Base-by-base conservation (phyloP, 1,139 yeast genomes). In the Blastobotrys apis region DNA sequence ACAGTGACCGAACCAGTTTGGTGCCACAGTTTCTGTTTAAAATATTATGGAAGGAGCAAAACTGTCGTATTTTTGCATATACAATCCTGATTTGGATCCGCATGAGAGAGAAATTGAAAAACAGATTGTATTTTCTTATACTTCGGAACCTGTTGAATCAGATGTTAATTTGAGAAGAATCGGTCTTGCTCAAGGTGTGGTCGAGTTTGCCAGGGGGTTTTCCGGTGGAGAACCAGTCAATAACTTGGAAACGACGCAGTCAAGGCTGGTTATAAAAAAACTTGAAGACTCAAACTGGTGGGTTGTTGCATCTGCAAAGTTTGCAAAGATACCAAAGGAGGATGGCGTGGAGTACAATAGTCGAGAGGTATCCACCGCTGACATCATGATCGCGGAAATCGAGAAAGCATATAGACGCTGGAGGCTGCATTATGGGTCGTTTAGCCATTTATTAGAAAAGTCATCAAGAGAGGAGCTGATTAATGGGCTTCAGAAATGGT, bases 101-200 rank as follows among this genome's bases (percentile, higher is more conserved):
- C 46, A 47, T 3, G 64, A 55, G 26, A 51, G 49, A 19, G 41
- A 53, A 8, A 47, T 61, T 5, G 52, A 55, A 20, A 52, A 58
- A 30, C 64, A 61, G 47, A 50, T 61, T 19, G 58, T 60, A 30
- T 59, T 56, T 39, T 58, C 55, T 43, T 54, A 58, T 44, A 53
- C 52, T 9, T 44, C 44, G 8, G 49, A 51, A 3, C 44, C 41
- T 1, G 46, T 53, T 15, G 51, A 53, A 1, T 37, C 49, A 17
- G 53, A 57, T 27, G 47, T 49, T 20, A 53, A 56, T 38, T 51
- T 60, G 13, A 44, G 61, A 22, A 55, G 59, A 27, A 55, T 61
- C 15, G 65, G 65, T 1, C 49, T 61, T 15, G 60, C 63, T 3
- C 65, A 61, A 38, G 65, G 65, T 1, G 56, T 61, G 16, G 56